Base-by-base conservation (phyloP, 352 stramenopile species). In the Phytophthora fragariaefolia region DNA sequence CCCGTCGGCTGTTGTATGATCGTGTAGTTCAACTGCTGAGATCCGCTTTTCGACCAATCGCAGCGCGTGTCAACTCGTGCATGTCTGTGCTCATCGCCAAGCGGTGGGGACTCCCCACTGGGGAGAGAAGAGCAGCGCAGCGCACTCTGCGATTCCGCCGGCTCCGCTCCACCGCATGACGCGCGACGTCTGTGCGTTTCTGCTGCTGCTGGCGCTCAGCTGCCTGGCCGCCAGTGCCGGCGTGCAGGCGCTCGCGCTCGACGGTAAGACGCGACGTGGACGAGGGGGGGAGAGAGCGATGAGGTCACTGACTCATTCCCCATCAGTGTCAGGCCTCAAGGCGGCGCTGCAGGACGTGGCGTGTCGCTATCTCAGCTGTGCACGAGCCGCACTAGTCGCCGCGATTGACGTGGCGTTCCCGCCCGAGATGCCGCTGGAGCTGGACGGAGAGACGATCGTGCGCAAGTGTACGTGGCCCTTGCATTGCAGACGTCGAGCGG, bases 401-500 rank as follows among this genome's bases (percentile, higher is more conserved):
- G 20, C 47, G 15, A 65, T 13, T 17, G 38, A 63, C 42, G 54
- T 69, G 36, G 20, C 58, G 28, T 75, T 74, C 49, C 67, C 68
- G n/a, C 2, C 56, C 34, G 56, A 75, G 46, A 76, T 79, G 72
- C 55, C 66, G 15, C 54, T 65, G 4, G 40, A 70, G 24, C 56
- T 76, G 34, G 53, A 59, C 8, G 63, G 60, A 58, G 68, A 76
- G 63, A 36, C 66, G 30, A 36, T 55, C 10, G 60, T 66, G 27
- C 64, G 69, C 43, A 49, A 66, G 58, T 80, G 69, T 80, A 67
- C 45, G 73, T 56, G 4, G 22, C 18, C 17, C 2, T 50, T 22
- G 30, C 6, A 6, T 6, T 12, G 6, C 12, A 12, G 12, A 36
- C 6, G 30, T 36, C 30, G 6, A n/a, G 30, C 12, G 6, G 12